A percentile compares a stretch with the other conserved stretches of the same genome.
These are phyloP conservation scores for Podospora anserina DNA, from an alignment of 495 filamentous ascomycete species.

Conservation along the genomic window DNA sequence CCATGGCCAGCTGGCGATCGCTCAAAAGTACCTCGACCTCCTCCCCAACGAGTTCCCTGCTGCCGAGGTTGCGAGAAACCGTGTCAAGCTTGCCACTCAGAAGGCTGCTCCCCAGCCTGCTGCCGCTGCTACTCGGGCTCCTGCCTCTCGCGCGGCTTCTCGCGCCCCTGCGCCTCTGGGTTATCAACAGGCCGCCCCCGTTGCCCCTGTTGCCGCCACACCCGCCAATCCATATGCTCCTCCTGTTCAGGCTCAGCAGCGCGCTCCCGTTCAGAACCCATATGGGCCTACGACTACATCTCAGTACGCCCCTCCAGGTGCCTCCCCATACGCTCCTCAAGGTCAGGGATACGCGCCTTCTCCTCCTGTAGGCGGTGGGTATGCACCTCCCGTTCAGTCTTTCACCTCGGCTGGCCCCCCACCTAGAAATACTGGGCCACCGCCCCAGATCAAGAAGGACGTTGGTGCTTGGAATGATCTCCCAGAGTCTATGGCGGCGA, in stretches of 20 bases:
- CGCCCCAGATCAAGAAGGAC: constrained; percentile 64
- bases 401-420: constrained; percentile 32
- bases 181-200: constrained; percentile 39
- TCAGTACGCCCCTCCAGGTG: constrained; percentile 30
- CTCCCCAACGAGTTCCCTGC: constrained; percentile 82
- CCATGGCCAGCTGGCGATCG: constrained; percentile 80
- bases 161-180: constrained; percentile 32
- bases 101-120: constrained; percentile 50
- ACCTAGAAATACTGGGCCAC: constrained; percentile 58
- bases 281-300: constrained; percentile 55
- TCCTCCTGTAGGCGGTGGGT: constrained; percentile 32
- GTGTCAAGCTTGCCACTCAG: constrained; percentile 80
- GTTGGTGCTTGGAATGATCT: constrained; percentile 91
- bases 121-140: constrained; percentile 28
- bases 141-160: constrained; percentile 29
- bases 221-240: constrained; percentile 39
- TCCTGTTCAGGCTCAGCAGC: constrained; percentile 32
- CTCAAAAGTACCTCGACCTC: constrained; percentile 87
- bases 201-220: constrained; percentile 33
- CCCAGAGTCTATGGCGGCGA: constrained; percentile 60
- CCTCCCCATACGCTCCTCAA: constrained; percentile 35
- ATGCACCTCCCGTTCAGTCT: constrained; percentile 31
- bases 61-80: constrained; percentile 80
- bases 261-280: constrained; percentile 52
- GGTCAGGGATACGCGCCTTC: constrained; percentile 33